A percentile compares a stretch with the other conserved stretches of the same genome.
Conservation (phyloP, 306 rosid genomes). For the Vigna mungo region DNA sequence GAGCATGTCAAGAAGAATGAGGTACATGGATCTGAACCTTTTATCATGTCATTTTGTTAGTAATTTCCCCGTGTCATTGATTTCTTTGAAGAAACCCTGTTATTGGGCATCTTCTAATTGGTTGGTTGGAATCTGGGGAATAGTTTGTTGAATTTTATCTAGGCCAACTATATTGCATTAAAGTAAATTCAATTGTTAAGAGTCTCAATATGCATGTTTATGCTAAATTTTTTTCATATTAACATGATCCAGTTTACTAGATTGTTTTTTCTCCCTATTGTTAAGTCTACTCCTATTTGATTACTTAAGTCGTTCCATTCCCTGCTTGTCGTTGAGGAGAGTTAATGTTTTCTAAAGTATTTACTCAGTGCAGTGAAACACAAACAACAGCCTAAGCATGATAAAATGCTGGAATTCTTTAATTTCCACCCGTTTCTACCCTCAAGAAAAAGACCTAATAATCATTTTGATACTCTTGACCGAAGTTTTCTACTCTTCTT, state of each 20-base stretch:
- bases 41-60: constrained; percentile 20
- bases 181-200: constrained; percentile 5
- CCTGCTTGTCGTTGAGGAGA: neutral
- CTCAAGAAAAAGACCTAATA: no score
- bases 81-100: neutral
- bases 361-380: neutral
- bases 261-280: neutral
- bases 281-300: neutral
- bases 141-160: constrained; percentile 1
- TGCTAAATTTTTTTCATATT: neutral
- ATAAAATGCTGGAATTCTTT: neutral
- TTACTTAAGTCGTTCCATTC: no score
- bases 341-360: neutral
- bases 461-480: neutral
- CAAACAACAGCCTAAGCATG: neutral
- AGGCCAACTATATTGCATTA: neutral
- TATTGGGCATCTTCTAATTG: constrained; percentile 1
- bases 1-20: constrained; percentile 96
- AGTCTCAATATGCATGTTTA: neutral
- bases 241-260: neutral
- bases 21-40: constrained; percentile 53
- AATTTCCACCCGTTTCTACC: neutral
- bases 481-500: neutral
- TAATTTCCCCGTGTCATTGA: neutral
- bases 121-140: constrained; percentile 5